Percentiles rank a stretch among this genome's conserved stretches.
phyloP scores from a whole-genome alignment of 1,284 basidiomycete genomes.

The Exsudoporus floridanus region DNA sequence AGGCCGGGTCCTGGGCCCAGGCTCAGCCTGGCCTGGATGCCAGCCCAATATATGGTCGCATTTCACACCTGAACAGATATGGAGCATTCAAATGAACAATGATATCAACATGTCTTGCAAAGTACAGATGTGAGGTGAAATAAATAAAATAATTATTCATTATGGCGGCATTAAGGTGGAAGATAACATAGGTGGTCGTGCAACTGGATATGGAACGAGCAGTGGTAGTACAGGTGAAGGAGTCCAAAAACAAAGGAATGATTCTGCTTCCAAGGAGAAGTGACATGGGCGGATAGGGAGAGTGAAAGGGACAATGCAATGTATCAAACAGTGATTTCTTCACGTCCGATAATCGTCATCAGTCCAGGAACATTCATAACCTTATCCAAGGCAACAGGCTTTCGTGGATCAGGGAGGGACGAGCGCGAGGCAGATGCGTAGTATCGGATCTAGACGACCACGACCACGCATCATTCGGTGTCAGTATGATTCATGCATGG shows the following conservation, averaged over 20 bases:
- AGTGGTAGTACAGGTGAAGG: not conserved
- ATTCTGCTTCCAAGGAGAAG: not conserved
- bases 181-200: not conserved
- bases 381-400: slow-evolving; percentile 54
- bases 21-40: no score
- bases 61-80: no score
- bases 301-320: not conserved
- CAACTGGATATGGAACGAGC: not conserved
- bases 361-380: slow-evolving; percentile 56
- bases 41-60: no score
- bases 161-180: slow-evolving; percentile 4
- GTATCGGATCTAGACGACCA: slow-evolving; percentile 54
- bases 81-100: slow-evolving; percentile 1
- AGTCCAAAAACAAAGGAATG: slow-evolving; percentile 6
- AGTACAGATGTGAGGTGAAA: slow-evolving; percentile 10
- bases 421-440: slow-evolving; percentile 53
- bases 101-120: slow-evolving; percentile 3
- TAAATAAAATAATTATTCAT: slow-evolving; percentile 21
- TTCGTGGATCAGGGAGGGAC: slow-evolving; percentile 44
- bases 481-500: not conserved
- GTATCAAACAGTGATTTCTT: slow-evolving; percentile 30
- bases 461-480: not conserved
- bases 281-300: not conserved
- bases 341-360: slow-evolving; percentile 57
- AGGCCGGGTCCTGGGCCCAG: no score